Conservation (phyloP, 495 filamentous ascomycete genomes). For the Podospora appendiculata region DNA sequence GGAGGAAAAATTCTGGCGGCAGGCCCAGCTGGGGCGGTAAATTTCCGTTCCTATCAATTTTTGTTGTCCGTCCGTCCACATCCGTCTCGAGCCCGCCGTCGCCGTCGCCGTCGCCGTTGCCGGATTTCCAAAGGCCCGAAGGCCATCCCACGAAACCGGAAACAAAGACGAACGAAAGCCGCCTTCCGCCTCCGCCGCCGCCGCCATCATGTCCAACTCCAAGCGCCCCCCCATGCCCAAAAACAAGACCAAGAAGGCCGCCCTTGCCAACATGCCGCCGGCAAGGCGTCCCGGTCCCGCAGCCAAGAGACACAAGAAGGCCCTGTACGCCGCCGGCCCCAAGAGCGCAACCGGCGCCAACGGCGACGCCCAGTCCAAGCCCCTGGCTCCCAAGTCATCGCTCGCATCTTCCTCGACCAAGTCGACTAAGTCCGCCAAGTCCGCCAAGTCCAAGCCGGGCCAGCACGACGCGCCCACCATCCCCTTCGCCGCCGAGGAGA, state of each 20-base stretch:
- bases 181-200: too few relatives aligned
- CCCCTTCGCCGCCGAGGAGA: conserved; percentile 64
- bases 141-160: too few relatives aligned
- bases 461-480: conserved; percentile 50
- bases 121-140: too few relatives aligned
- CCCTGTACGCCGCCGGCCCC: too few relatives aligned
- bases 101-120: too few relatives aligned
- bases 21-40: too few relatives aligned
- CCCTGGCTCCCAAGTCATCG: not conserved
- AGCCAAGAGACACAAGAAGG: conserved; percentile 12
- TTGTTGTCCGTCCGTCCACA: too few relatives aligned
- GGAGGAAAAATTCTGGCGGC: too few relatives aligned
- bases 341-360: too few relatives aligned
- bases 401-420: not conserved
- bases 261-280: not conserved
- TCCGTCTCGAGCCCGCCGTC: too few relatives aligned
- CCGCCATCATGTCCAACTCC: conserved; percentile 12
- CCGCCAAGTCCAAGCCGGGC: conserved; percentile 16
- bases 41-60: too few relatives aligned
- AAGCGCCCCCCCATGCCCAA: conserved; percentile 12
- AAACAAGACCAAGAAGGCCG: conserved; percentile 18
- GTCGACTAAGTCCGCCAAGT: not conserved
- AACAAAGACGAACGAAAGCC: too few relatives aligned
- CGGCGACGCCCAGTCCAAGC: not conserved
- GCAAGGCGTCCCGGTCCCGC: conserved; percentile 4